These are phyloP conservation scores for Aspergillus novoparasiticus DNA, from an alignment of 2,329 filamentous ascomycete genomes.

Conservation along the genomic window DNA sequence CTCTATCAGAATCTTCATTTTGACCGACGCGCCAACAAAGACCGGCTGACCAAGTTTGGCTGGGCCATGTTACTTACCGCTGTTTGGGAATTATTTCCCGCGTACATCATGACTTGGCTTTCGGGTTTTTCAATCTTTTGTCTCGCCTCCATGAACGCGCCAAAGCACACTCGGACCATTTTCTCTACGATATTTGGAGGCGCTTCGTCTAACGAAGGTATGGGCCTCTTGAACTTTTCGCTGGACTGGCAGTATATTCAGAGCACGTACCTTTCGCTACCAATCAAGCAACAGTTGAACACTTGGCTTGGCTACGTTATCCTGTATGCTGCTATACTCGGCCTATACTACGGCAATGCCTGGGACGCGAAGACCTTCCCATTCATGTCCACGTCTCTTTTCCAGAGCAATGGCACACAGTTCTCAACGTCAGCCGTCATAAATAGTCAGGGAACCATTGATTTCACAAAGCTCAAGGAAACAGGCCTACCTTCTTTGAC, in stretches of 20 bases:
- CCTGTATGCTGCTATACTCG: slow-evolving; percentile 44
- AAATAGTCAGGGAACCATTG: slow-evolving; percentile 26
- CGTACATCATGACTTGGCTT: slow-evolving; percentile 30
- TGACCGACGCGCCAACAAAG: slow-evolving; percentile 27
- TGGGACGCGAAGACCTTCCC: slow-evolving; percentile 26
- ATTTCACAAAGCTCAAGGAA: slow-evolving; percentile 27
- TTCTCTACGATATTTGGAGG: slow-evolving; percentile 28
- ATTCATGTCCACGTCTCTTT: slow-evolving; percentile 37
- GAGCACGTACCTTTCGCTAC: slow-evolving; percentile 59
- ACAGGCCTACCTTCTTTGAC: slow-evolving; percentile 20
- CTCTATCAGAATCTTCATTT: slow-evolving; percentile 41
- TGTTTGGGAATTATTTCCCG: slow-evolving; percentile 27
- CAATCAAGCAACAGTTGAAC: slow-evolving; percentile 55
- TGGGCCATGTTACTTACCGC: slow-evolving; percentile 30
- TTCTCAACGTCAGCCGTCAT: slow-evolving; percentile 26
- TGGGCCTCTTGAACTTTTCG: slow-evolving; percentile 27
- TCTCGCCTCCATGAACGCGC: slow-evolving; percentile 17
- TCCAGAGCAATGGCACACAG: slow-evolving; percentile 28
- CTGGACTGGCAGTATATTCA: slow-evolving; percentile 37
- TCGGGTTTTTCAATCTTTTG: slow-evolving; percentile 22
- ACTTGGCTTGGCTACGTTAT: slow-evolving; percentile 49
- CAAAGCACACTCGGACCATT: slow-evolving; percentile 7
- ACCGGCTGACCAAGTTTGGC: slow-evolving; percentile 33
- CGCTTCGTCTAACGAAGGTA: slow-evolving; percentile 27
- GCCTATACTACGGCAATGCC: slow-evolving; percentile 28